Percentiles rank a stretch among this genome's conserved stretches.
These are phyloP conservation scores for Calonectria leucothoes DNA, from an alignment of 2,329 filamentous ascomycete genomes.

Conservation along the genomic window DNA sequence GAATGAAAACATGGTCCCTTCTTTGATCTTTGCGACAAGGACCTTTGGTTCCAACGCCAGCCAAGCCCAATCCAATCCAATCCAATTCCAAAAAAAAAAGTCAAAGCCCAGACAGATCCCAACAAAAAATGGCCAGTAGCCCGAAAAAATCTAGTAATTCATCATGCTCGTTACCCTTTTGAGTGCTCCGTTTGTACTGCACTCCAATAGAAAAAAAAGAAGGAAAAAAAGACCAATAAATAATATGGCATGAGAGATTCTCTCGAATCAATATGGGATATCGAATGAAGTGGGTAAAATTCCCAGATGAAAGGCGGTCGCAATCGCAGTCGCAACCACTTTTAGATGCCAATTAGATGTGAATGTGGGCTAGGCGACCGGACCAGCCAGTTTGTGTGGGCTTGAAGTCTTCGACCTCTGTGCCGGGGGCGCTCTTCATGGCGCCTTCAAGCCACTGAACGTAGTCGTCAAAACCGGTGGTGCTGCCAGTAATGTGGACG, in stretches of 20 bases:
- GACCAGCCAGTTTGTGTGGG: constrained; percentile 37
- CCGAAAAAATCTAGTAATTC: constrained; percentile 3
- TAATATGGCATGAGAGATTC: not conserved
- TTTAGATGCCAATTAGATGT: constrained; percentile 25
- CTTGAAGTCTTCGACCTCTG: constrained; percentile 33
- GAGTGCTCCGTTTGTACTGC: not conserved
- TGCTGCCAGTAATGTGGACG: constrained; percentile 51
- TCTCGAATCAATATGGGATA: not conserved
- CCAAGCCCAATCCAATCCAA: not conserved
- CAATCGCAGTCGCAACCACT: no score
- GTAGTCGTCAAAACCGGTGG: constrained; percentile 56
- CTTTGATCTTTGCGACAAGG: not conserved
- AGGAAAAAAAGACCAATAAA: not conserved
- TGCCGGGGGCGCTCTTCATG: constrained; percentile 48
- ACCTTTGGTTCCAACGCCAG: constrained; percentile 7
- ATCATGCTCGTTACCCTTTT: constrained; percentile 17
- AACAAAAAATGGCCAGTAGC: not conserved
- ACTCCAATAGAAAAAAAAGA: not conserved
- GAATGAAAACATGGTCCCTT: constrained; percentile 7
- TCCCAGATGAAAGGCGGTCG: not conserved
- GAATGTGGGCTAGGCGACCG: constrained; percentile 35
- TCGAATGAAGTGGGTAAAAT: not conserved
- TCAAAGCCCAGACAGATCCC: not conserved
- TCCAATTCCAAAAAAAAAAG: not conserved
- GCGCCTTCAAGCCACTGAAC: constrained; percentile 51